These are phyloP conservation scores for Trifolium repens DNA, from an alignment of 306 rosid species.

Conservation along the genomic window DNA sequence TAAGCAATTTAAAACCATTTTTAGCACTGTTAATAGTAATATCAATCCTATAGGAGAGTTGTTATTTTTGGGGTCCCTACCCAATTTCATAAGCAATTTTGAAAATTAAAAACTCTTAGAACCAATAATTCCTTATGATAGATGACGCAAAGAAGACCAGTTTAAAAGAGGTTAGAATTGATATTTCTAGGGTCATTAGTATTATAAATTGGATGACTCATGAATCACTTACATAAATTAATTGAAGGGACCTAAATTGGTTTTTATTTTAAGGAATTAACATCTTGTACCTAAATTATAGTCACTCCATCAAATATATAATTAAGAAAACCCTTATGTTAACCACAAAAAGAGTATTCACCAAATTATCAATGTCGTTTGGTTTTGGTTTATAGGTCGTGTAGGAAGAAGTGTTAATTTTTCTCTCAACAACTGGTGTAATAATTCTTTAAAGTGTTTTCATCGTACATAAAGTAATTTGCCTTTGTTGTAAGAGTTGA, in stretches of 20 bases:
- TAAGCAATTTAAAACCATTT: conserved; percentile 8
- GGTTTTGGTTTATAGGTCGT: no score
- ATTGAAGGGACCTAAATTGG: conserved; percentile 48
- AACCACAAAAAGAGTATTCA: neutral
- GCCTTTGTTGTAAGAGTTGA: no score
- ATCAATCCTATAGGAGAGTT: conserved; percentile 50
- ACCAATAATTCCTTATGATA: conserved; percentile 48
- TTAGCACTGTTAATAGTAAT: conserved; percentile 32
- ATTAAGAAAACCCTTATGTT: conserved; percentile 10
- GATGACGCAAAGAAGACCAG: conserved; percentile 65
- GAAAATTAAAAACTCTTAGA: conserved; percentile 42
- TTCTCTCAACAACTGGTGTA: no score
- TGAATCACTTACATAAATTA: conserved; percentile 54
- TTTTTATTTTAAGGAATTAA: conserved; percentile 30
- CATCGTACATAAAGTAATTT: no score
- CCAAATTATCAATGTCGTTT: no score
- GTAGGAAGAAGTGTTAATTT: no score
- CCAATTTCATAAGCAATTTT: conserved; percentile 49
- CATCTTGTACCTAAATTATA: conserved; percentile 54
- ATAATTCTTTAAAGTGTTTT: no score
- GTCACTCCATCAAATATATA: conserved; percentile 13
- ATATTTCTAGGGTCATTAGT: conserved; percentile 45
- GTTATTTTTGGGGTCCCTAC: conserved; percentile 44
- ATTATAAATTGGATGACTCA: conserved; percentile 62
- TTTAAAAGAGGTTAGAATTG: conserved; percentile 57